Evolutionary conservation across 2,329 filamentous ascomycete species (phyloP).

Genomic region (Aspergillus puulaauensis): DNA sequence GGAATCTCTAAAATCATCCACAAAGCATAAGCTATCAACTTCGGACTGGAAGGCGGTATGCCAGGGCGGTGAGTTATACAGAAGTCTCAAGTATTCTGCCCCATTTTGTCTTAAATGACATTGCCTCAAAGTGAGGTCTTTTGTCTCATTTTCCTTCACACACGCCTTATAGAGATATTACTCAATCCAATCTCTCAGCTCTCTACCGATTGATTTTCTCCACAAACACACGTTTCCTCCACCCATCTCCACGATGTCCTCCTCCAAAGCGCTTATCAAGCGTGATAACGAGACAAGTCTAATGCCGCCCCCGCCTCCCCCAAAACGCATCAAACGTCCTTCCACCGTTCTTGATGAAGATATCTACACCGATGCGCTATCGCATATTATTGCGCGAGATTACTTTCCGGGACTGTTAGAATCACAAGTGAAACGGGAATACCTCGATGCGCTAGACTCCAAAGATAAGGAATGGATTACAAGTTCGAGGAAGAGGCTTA

Average conservation of each 20-base stretch:
- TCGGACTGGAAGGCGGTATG: too few species aligned
- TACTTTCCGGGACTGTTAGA: slow-evolving; percentile 93
- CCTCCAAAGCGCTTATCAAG: slow-evolving; percentile 35
- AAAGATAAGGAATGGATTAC: slow-evolving; percentile 83
- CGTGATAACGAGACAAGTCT: slow-evolving; percentile 52
- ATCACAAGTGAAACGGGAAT: slow-evolving; percentile 84
- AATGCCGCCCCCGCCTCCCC: slow-evolving; percentile 82
- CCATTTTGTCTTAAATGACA: not conserved
- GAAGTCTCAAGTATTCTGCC: not conserved
- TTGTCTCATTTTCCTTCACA: not conserved
- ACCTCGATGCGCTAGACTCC: slow-evolving; percentile 85
- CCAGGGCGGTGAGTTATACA: not conserved
- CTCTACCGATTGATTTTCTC: not conserved
- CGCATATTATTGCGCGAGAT: slow-evolving; percentile 91
- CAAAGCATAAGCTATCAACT: not conserved
- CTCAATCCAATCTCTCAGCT: not conserved
- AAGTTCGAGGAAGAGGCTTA: slow-evolving; percentile 70
- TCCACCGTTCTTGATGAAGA: slow-evolving; percentile 89
- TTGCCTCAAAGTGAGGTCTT: not conserved
- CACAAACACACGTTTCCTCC: not conserved
- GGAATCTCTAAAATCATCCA: not conserved
- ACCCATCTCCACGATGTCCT: slow-evolving; percentile 25
- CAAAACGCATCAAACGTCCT: slow-evolving; percentile 89
- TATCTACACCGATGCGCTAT: slow-evolving; percentile 83
- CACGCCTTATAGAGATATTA: slow-evolving; percentile 4